Base-by-base conservation (phyloP, 306 rosid genomes). In the Cucurbita ficifolia region DNA sequence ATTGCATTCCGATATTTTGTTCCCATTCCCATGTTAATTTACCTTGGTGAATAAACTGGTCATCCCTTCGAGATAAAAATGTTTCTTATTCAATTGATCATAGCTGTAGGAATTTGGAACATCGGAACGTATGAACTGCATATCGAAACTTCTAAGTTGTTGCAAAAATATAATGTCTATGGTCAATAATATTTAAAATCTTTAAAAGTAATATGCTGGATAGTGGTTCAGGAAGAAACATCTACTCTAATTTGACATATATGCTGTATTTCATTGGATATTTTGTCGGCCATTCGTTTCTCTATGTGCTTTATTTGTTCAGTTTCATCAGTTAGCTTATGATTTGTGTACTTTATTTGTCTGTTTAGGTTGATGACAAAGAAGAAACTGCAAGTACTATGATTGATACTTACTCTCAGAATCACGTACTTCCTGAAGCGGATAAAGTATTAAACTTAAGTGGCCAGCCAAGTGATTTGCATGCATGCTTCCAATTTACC, bases 351-450 rank as follows among this genome's bases (percentile, higher is more conserved):
- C 56, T 68, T 35, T 38, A 52, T 78, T 36, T 29, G 39, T 72
- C 81, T 61, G 8, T 83, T 60, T 60, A 94, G 97, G 89, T 70
- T 81, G 76, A 79, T 68, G 62, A 79, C 7, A 87, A 84, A 73
- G 82, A 81, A 82, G 94, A 86, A 74, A 83, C 90, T 39, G 81
- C 57, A 21, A 86, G 87, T 80, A 51, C 82, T 13, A 19, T 82
- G 78, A 77, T 85, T 75, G 81, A 87, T 77, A 84, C 63, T 22
- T 78, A 67, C 59, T 61, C 83, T 16, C 77, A 56, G 57, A 84
- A 77, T 13, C 52, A 73, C 65, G 9, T 79, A 1, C 43, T 63
- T 77, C 64, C 82, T 5, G 85, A 78, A 77, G 75, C 84, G 12
- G 49, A 35, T 56, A 39, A 35, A 63, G 50, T 11, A 35, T 19